These are phyloP conservation scores for Coemansia sp. DNA, from an alignment of 371 early-diverging fungal species.

Conservation along the genomic window DNA sequence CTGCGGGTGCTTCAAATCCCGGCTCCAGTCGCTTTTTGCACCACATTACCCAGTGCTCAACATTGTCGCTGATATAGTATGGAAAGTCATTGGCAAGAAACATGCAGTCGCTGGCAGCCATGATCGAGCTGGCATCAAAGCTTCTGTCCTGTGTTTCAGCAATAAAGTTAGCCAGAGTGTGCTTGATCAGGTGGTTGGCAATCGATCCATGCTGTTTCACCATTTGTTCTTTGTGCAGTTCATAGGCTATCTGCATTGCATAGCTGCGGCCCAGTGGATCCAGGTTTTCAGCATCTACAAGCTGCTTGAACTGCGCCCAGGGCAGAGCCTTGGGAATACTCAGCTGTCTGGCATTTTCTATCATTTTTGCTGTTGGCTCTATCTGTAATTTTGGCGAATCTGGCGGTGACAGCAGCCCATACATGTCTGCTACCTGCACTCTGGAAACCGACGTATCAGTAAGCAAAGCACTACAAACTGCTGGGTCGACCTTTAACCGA, in stretches of 20 bases:
- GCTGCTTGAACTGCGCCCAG: conserved; percentile 33
- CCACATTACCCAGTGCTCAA: conserved; percentile 61
- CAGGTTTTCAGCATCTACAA: conserved; percentile 27
- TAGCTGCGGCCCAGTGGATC: conserved; percentile 43
- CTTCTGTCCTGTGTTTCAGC: conserved; percentile 6
- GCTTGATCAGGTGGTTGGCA: conserved; percentile 27
- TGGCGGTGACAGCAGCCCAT: conserved; percentile 34
- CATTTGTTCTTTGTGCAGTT: conserved; percentile 8
- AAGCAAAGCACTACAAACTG: background rate
- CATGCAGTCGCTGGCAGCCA: conserved; percentile 16
- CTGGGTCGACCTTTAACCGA: conserved; percentile 1
- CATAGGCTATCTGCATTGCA: conserved; percentile 23
- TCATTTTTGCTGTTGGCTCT: background rate
- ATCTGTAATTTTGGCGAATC: conserved; percentile 22
- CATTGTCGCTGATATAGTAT: conserved; percentile 56
- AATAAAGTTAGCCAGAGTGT: conserved; percentile 28
- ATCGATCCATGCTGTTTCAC: conserved; percentile 23
- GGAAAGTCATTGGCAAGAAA: conserved; percentile 58
- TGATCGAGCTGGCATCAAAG: conserved; percentile 11
- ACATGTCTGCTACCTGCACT: background rate
- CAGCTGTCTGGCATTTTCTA: conserved; percentile 10
- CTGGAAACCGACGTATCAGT: background rate
- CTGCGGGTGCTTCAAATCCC: conserved; percentile 24
- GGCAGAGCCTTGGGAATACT: conserved; percentile 19
- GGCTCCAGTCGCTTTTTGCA: conserved; percentile 53